phyloP scores from a whole-genome alignment of 2,329 filamentous ascomycete genomes.

The Calonectria montana region DNA sequence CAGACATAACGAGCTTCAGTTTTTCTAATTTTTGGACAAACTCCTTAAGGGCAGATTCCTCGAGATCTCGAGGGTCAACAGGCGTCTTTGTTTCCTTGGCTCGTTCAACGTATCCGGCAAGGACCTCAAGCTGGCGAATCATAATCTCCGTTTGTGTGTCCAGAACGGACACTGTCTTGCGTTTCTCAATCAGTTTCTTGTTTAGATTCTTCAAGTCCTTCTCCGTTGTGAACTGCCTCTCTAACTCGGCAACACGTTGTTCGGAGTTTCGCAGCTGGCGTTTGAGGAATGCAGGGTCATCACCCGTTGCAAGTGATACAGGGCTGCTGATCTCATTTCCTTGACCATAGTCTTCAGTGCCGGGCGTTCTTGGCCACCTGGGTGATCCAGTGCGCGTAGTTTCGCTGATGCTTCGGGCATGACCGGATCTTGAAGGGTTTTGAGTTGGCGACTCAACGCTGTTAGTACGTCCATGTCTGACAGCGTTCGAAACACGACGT shows the following conservation, averaged over 20 bases:
- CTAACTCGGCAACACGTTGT: conserved; percentile 86
- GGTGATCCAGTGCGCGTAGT: conserved; percentile 74
- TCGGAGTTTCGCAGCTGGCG: conserved; percentile 85
- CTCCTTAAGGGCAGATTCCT: conserved; percentile 91
- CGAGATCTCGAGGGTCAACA: conserved; percentile 83
- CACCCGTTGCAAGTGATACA: conserved; percentile 69
- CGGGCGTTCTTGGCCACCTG: conserved; percentile 77
- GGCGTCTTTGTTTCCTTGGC: conserved; percentile 86
- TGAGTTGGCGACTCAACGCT: conserved; percentile 72
- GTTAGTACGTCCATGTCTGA: conserved; percentile 90
- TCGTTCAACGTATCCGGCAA: conserved; percentile 87
- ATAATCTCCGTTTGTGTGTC: conserved; percentile 97
- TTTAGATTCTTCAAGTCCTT: conserved; percentile 81
- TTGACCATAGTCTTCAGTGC: conserved; percentile 63
- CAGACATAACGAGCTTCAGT: conserved; percentile 69
- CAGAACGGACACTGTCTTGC: conserved; percentile 93
- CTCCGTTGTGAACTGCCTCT: conserved; percentile 77
- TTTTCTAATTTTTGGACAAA: conserved; percentile 81
- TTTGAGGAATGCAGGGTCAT: conserved; percentile 76
- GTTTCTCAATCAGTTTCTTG: conserved; percentile 89
- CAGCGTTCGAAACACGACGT: conserved; percentile 90
- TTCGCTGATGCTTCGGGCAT: conserved; percentile 73
- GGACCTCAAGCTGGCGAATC: conserved; percentile 88
- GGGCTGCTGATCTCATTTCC: conserved; percentile 78
- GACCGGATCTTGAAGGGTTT: conserved; percentile 57